phyloP scores from a whole-genome alignment of 345 rosid species.

The Aquilaria sinensis region DNA sequence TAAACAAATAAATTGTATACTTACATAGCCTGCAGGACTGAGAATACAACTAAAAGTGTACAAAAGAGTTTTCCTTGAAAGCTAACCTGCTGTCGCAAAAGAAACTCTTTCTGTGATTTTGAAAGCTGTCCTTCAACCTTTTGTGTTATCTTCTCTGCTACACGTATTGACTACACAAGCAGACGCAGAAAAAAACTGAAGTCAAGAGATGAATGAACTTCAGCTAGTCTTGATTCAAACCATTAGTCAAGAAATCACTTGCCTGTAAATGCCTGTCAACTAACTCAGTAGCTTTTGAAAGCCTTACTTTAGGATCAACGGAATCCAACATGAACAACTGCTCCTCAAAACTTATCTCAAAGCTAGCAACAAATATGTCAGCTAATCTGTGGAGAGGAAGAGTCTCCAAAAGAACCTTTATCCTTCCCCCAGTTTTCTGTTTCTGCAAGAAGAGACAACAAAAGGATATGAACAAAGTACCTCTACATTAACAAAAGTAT shows the following conservation, averaged over 20 bases:
- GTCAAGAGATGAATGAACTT: constrained; percentile 13
- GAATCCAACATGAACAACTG: constrained; percentile 94
- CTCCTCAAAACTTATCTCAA: constrained; percentile 98
- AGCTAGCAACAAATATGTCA: constrained; percentile 99
- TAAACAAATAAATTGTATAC: no score
- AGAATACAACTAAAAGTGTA: no score
- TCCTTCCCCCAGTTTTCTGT: constrained; percentile 93
- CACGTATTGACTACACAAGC: constrained; percentile 90
- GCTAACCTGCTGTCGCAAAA: constrained; percentile 96
- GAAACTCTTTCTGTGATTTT: constrained; percentile 98
- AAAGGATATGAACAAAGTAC: not conserved
- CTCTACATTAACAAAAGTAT: constrained; percentile 7
- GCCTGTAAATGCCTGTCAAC: constrained; percentile 99
- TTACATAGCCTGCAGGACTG: no score
- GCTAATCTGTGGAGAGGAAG: constrained; percentile 97
- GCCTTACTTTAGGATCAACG: constrained; percentile 84
- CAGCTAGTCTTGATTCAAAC: constrained; percentile 3
- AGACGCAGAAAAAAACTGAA: constrained; percentile 22
- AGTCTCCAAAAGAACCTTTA: constrained; percentile 92
- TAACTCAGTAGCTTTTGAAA: constrained; percentile 93
- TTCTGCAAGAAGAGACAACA: constrained; percentile 36
- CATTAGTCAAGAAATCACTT: constrained; percentile 18
- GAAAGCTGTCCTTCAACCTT: constrained; percentile 98
- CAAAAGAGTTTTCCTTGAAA: not conserved
- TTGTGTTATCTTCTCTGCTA: constrained; percentile 97